These are phyloP conservation scores for Gloeophyllum trabeum DNA, from an alignment of 768 basidiomycete genomes.

Conservation along the genomic window DNA sequence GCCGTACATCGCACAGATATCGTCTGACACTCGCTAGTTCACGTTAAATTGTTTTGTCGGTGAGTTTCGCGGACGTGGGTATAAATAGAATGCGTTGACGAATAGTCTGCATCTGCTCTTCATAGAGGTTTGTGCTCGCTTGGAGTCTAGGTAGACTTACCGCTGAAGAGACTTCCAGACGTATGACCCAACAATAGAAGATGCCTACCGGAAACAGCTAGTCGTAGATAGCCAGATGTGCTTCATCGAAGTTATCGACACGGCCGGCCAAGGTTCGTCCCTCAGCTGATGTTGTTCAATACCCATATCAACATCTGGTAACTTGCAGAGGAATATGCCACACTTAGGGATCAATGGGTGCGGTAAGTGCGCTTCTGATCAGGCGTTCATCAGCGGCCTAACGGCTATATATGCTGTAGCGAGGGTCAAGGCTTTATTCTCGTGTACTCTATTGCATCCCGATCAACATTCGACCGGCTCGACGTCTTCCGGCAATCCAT, in stretches of 20 bases:
- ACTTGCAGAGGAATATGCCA: conserved; percentile 91
- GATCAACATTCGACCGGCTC: conserved; percentile 82
- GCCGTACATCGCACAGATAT: neutral
- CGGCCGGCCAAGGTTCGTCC: conserved; percentile 85
- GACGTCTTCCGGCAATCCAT: conserved; percentile 87
- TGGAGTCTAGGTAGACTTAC: conserved; percentile 8
- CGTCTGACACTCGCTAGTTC: conserved; percentile 44
- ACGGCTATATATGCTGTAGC: conserved; percentile 26
- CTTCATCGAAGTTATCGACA: conserved; percentile 94
- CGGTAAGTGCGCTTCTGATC: conserved; percentile 44
- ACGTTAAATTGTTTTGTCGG: conserved; percentile 95
- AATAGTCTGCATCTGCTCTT: too few relatives aligned
- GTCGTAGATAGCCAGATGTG: conserved; percentile 93
- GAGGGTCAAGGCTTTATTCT: conserved; percentile 98
- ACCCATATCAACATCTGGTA: conserved; percentile 11
- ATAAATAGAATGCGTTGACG: conserved; percentile 5
- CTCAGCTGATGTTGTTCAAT: conserved; percentile 1
- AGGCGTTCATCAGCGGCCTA: conserved; percentile 5
- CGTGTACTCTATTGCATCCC: conserved; percentile 94
- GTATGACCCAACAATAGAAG: conserved; percentile 98
- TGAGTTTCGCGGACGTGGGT: conserved; percentile 17
- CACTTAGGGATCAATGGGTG: conserved; percentile 95
- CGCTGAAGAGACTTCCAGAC: conserved; percentile 37
- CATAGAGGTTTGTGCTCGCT: conserved; percentile 39
- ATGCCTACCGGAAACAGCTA: conserved; percentile 92